Base-by-base conservation (phyloP, 2,329 filamentous ascomycete species). In the Microdochium nivale region DNA sequence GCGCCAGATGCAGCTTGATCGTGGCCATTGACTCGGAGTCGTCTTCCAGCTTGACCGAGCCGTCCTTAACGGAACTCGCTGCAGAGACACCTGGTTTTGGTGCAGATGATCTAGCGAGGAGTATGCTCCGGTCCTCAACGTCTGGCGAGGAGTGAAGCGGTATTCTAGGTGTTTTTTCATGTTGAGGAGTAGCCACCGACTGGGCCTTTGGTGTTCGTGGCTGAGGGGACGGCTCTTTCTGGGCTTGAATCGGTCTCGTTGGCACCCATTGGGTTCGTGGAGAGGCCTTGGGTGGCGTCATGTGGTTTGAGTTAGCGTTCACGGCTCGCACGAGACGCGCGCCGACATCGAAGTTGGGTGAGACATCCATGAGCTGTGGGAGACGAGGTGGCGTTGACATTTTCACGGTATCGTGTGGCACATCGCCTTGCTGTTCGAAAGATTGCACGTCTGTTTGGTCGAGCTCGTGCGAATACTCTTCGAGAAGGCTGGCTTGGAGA, bases 1-100 rank as follows among this genome's bases (percentile, higher is more conserved):
- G 74, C 33, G 67, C 60, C 13, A 83, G 67, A 49, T 76, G 71
- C 2, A 70, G 54, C 58, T 77, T 79, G 33, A 76, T 63, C 1
- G 65, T 60, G 40, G 65, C 62, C 53, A 66, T 59, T 10, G 62
- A 60, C 30, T 58, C 53, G 46, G 57, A 57, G 7, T 66, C 63
- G 53, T 64, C 63, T 24, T 64, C 63, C 25, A 51, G 25, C 27
- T 43, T 52, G 16, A 48, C 44, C n/a, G 49, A 54, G 4, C 50
- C 49, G 37, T 53, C 51, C 19, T 44, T 44, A 19, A 44, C 21
- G 19, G 40, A 44, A 13, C 40, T 44, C 9, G 40, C 40, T 3
- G 40, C 16, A 7, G 40, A 44, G 4, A 19, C 21, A 8, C 14
- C 40, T 44, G 8, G n/a, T 7, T 44, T 44, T 7, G 40, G 40